These are phyloP conservation scores for Sordariomycetes sp. DNA, from an alignment of 2,329 filamentous ascomycete genomes.

Conservation along the genomic window DNA sequence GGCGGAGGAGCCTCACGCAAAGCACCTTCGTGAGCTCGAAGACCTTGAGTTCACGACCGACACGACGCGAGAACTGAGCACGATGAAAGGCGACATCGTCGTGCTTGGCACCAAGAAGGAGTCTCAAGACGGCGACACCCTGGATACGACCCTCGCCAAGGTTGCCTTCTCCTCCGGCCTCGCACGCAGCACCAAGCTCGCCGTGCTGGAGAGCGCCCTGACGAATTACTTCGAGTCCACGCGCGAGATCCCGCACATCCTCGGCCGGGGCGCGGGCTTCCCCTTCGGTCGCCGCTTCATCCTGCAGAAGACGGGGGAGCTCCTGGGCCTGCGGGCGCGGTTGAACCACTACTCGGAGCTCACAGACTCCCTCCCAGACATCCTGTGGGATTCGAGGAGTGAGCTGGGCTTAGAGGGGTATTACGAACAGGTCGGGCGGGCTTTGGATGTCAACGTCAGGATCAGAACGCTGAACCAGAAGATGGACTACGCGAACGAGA, in stretches of 20 bases:
- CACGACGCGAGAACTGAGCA: slow-evolving; percentile 59
- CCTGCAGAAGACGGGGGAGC: slow-evolving; percentile 84
- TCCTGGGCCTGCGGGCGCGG: slow-evolving; percentile 81
- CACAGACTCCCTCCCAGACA: slow-evolving; percentile 87
- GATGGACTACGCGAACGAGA: slow-evolving; percentile 96
- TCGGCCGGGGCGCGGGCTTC: slow-evolving; percentile 51
- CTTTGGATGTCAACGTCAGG: slow-evolving; percentile 81
- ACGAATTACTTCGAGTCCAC: slow-evolving; percentile 82
- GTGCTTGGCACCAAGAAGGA: slow-evolving; percentile 69
- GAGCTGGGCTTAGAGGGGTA: slow-evolving; percentile 88
- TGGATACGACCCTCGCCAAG: slow-evolving; percentile 70
- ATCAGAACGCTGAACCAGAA: slow-evolving; percentile 92
- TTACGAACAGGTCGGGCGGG: slow-evolving; percentile 86
- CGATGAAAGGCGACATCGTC: slow-evolving; percentile 80
- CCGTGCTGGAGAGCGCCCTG: slow-evolving; percentile 77
- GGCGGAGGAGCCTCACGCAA: slow-evolving; percentile 63
- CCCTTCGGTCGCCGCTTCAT: slow-evolving; percentile 61
- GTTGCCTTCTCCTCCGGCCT: slow-evolving; percentile 94
- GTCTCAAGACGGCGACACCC: slow-evolving; percentile 28
- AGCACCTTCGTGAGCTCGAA: slow-evolving; percentile 68
- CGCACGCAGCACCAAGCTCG: slow-evolving; percentile 86
- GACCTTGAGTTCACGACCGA: slow-evolving; percentile 84
- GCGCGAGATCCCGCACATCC: slow-evolving; percentile 66
- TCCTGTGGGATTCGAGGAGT: slow-evolving; percentile 90
- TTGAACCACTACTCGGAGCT: slow-evolving; percentile 96